These are phyloP conservation scores for Tetrapisispora taiwanensis DNA, from an alignment of 805 yeast species.

Conservation along the genomic window DNA sequence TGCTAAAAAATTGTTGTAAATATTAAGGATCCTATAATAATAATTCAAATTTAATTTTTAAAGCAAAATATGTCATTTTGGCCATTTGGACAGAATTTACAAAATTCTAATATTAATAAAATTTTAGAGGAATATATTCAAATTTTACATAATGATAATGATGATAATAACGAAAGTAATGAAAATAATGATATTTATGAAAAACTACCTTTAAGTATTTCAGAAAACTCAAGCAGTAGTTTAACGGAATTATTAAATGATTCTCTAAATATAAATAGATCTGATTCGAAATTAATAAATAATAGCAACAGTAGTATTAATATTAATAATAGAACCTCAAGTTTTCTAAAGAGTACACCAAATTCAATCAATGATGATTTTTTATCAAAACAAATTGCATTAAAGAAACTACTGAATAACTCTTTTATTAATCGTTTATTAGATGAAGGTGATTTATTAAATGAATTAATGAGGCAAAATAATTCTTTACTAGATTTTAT, in stretches of 20 bases:
- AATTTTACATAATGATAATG: constrained; percentile 6
- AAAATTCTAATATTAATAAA: constrained; percentile 24
- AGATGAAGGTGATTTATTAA: constrained; percentile 32
- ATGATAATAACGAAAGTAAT: neutral
- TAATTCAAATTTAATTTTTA: too few species aligned
- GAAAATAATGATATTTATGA: neutral
- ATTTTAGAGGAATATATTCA: constrained; percentile 29
- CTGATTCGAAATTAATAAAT: neutral
- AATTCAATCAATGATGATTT: neutral
- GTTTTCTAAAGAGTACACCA: neutral
- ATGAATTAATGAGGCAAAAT: constrained; percentile 30
- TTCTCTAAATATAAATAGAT: neutral
- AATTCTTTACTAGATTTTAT: constrained; percentile 38
- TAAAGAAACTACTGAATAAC: constrained; percentile 5
- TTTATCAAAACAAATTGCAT: neutral
- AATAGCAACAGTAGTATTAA: neutral
- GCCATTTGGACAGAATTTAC: constrained; percentile 31
- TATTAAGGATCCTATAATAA: too few species aligned
- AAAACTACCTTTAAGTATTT: neutral
- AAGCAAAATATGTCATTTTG: constrained; percentile 30
- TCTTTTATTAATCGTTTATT: constrained; percentile 30
- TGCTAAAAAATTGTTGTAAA: too few species aligned
- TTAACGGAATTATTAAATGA: neutral
- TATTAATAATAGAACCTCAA: neutral
- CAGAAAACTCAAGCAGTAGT: neutral